A percentile compares a stretch with the other conserved stretches of the same genome.
Conservation (phyloP, 768 basidiomycete species). For the Tylopilus plumbeoviolaceoides region DNA sequence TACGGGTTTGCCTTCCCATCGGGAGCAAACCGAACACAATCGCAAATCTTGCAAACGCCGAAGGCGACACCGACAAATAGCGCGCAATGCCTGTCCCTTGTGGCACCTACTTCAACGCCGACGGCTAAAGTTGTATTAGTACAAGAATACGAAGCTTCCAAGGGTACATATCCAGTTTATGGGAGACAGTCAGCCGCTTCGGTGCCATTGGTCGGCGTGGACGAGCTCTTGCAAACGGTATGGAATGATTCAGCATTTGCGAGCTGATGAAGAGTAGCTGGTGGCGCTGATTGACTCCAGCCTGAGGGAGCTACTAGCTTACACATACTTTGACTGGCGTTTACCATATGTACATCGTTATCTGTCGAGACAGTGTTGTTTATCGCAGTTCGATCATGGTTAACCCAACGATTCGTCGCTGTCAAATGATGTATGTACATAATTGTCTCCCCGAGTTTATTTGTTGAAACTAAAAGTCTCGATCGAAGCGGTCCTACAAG, state of each 20-base stretch:
- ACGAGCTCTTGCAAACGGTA: slow-evolving; percentile 14
- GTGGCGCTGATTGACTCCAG: too few species aligned
- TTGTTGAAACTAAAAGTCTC: too few species aligned
- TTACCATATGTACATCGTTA: too few species aligned
- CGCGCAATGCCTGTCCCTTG: slow-evolving; percentile 24
- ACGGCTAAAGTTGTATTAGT: slow-evolving; percentile 13
- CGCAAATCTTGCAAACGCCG: slow-evolving; percentile 29
- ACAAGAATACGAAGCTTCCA: slow-evolving; percentile 3
- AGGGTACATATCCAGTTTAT: slow-evolving; percentile 15
- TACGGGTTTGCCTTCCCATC: slow-evolving; percentile 31
- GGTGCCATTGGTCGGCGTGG: slow-evolving; percentile 10
- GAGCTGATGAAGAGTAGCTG: neutral
- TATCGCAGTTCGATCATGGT: too few species aligned
- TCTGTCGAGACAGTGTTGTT: too few species aligned
- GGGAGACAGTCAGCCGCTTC: slow-evolving; percentile 2
- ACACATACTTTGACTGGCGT: too few species aligned
- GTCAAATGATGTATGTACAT: too few species aligned
- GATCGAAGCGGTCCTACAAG: too few species aligned
- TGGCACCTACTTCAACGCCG: slow-evolving; percentile 28
- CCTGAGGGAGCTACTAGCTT: neutral
- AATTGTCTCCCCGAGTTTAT: too few species aligned
- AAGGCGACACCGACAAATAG: slow-evolving; percentile 25
- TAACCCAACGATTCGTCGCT: too few species aligned
- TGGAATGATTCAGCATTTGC: slow-evolving; percentile 20
- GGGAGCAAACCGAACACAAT: slow-evolving; percentile 24